Conservation (phyloP, 2,329 filamentous ascomycete species). For the Herpotrichia juniperi region DNA sequence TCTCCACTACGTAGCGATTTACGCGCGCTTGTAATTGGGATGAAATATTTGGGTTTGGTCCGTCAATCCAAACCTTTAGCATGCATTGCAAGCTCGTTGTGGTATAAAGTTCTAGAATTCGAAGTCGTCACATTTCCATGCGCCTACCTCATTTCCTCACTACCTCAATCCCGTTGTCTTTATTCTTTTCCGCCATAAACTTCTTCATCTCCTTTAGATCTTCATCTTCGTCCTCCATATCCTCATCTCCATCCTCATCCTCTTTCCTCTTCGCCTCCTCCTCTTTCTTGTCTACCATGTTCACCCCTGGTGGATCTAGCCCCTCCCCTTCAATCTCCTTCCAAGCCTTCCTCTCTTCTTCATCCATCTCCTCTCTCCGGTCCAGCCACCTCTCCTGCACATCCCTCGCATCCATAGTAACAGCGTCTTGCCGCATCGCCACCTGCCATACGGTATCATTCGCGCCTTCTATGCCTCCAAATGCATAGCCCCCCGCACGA, state of each 20-base stretch:
- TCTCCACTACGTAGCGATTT: background rate
- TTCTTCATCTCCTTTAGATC: slow-evolving; percentile 48
- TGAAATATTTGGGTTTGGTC: no score
- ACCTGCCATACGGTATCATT: slow-evolving; percentile 98
- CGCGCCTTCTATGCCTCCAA: slow-evolving; percentile 86
- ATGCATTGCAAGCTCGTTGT: background rate
- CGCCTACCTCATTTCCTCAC: slow-evolving; percentile 61
- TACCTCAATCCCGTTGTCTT: slow-evolving; percentile 73
- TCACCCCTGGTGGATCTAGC: background rate
- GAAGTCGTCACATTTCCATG: no score
- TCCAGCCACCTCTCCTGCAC: slow-evolving; percentile 97
- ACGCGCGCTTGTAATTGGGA: no score
- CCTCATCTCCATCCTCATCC: background rate
- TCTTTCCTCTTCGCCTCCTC: slow-evolving; percentile 5
- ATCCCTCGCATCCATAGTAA: slow-evolving; percentile 80
- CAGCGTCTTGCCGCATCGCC: slow-evolving; percentile 76
- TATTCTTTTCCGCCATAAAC: slow-evolving; percentile 39
- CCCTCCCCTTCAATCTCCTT: slow-evolving; percentile 65
- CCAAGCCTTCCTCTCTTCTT: slow-evolving; percentile 74
- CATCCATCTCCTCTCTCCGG: slow-evolving; percentile 85
- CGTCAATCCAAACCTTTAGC: no score
- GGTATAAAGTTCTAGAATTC: no score
- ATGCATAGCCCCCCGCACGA: slow-evolving; percentile 89
- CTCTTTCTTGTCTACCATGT: background rate
- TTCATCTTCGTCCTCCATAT: slow-evolving; percentile 39